Conservation (phyloP, 805 yeast genomes). For the Wickerhamomyces strasburgensis region DNA sequence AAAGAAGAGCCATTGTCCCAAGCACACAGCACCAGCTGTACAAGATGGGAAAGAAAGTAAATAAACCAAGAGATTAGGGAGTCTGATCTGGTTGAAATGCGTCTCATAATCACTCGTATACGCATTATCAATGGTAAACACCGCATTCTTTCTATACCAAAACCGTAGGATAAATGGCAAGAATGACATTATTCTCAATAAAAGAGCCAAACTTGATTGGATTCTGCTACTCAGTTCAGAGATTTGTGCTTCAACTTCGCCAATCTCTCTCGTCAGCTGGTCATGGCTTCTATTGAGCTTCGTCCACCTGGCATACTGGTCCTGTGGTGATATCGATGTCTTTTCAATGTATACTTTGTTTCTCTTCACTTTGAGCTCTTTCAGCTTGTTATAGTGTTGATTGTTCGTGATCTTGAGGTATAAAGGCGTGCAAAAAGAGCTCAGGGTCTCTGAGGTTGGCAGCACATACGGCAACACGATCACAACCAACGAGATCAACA, state of each 20-base stretch:
- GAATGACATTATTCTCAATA: conserved; percentile 2
- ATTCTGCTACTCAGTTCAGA: conserved; percentile 1
- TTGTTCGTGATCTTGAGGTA: conserved; percentile 8
- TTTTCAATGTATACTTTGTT: conserved; percentile 46
- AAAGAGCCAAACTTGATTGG: neutral
- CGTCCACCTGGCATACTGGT: conserved; percentile 95
- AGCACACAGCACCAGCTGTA: conserved; percentile 57
- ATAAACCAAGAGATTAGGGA: conserved; percentile 8
- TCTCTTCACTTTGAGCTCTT: conserved; percentile 39
- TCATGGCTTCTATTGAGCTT: conserved; percentile 59
- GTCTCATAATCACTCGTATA: too few species aligned
- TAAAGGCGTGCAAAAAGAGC: conserved; percentile 1
- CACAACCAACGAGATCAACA: neutral
- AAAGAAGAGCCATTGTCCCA: conserved; percentile 51
- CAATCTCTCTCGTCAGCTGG: conserved; percentile 9
- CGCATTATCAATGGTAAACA: conserved; percentile 2
- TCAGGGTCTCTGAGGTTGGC: neutral
- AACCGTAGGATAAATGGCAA: conserved; percentile 7
- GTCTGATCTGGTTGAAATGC: conserved; percentile 2
- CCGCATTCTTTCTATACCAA: conserved; percentile 14
- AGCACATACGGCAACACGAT: neutral
- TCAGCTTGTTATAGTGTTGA: conserved; percentile 16
- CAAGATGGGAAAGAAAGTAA: conserved; percentile 41
- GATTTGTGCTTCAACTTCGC: conserved; percentile 3
- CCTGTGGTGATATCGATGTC: conserved; percentile 73